Evolutionary conservation across 148 eudicot species (phyloP), one percentile per base, ranked within the genome.

Genomic region (Nyssa sinensis): DNA sequence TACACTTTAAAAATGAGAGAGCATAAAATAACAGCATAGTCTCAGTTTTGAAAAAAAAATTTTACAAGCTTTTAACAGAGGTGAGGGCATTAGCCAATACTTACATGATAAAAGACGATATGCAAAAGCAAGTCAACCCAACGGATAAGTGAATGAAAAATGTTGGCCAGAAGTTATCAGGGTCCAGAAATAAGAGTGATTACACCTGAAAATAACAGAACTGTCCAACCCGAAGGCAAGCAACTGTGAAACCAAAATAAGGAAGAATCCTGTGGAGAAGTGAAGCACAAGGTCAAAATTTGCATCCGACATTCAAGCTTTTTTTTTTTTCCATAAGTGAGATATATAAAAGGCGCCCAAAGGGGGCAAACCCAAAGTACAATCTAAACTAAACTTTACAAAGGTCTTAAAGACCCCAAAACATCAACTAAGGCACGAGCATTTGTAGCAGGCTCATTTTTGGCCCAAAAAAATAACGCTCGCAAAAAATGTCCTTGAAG

Each of bases 201-300:
- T 33, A 81, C 49, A 62, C 91, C 85, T 53, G 93, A 89, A 78
- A 89, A 62, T 47, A 93, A 55, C 78, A 93, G 78, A 67, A 89
- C 72, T 16, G 30, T 59, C 92, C 88, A 93, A 67, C 99, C 99
- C 3, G 91, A 84, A 61, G 99, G 99, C 83, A 92, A 85, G 85
- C 99, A 95, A 73, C 81, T 78, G 63, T 70, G 67, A 59, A 92
- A 88, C 70, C 96, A 90, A 74, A 95, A 95, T 24, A 93, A 85
- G 28, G 87, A 82, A 32, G 96, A 87, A 75, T 79, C 97, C 98
- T 96, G 87, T 24, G 19, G 57, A 78, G 53, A 78, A 61, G 25
- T 24, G 39, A 59, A 62, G 64, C 66, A 70, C 39, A 21, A 16
- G 61, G 39, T 68, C 66, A 53, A 49, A 41, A 25, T 16, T 12